Base-by-base conservation (phyloP, 2,329 filamentous ascomycete species). In the Onygenales sp. region DNA sequence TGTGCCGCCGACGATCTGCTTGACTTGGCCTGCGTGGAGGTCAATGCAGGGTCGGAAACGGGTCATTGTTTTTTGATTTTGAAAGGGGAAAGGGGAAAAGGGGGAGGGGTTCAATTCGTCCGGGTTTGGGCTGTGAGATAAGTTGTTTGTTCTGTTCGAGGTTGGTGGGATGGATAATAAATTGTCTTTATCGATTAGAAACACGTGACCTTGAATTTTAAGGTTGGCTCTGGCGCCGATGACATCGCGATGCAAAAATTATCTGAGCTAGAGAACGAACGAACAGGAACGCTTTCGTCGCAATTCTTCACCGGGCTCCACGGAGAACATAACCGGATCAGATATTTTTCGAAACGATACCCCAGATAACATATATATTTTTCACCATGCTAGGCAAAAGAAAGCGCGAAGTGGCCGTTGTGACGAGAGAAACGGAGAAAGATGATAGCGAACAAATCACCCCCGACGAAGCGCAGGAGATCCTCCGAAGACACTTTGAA, bases 1-100 rank as follows among this genome's bases (percentile, higher is more conserved):
- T 1, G 93, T 97, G 55, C 93, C 92, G 61, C 93, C 93, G 42
- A 98, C 91, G 62, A 98, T 98, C 71, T 98, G 93, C 76, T 98
- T 98, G 55, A 98, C 93, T 67, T 92, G 86, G 11, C 93, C 93
- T n/a, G 91, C 86, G 71, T 98, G 93, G 51, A 98, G 81, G 73
- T 98, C 93, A 71, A 98, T 97, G 67, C 93, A 98, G 17, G 93
- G 93, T 41, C 93, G 81, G 67, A 98, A 98, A 62, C 85, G 84
- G 2, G 93, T 97, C 93, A 98, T 95, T 43, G 58, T 74, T 53
- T 39, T 33, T 21, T 47, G 2, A 35, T 48, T 31, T 9, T 11
- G 14, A 39, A 21, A 7, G n/a, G 33, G 2, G 17, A 17, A 17
- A 17, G 17, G 17, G 17, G 17, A 17, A 21, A 36, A 47, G 33